Conservation (phyloP, 805 yeast genomes). For the Candida verbasci region DNA sequence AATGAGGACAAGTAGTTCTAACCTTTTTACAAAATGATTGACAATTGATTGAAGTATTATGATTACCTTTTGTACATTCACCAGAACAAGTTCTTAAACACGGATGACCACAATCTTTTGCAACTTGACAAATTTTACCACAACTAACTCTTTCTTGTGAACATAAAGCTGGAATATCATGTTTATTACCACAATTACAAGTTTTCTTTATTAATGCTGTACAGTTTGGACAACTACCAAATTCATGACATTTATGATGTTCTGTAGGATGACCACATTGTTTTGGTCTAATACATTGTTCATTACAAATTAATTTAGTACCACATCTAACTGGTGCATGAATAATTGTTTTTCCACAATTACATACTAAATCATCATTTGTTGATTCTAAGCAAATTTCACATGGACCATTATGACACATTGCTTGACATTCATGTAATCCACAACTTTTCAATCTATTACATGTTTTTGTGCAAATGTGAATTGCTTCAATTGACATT, state of each 20-base stretch:
- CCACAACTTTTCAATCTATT: constrained; percentile 58
- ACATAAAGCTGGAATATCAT: constrained; percentile 58
- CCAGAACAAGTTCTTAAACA: constrained; percentile 57
- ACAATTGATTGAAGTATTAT: constrained; percentile 50
- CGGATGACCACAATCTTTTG: constrained; percentile 38
- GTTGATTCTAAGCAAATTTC: constrained; percentile 76
- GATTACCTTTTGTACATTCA: constrained; percentile 54
- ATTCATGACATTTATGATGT: constrained; percentile 72
- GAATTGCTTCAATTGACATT: constrained; percentile 64
- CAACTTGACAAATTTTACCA: constrained; percentile 30
- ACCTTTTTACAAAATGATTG: constrained; percentile 51
- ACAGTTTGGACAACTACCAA: constrained; percentile 69
- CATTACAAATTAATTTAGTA: constrained; percentile 55
- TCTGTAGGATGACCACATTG: constrained; percentile 70
- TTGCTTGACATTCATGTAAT: constrained; percentile 58
- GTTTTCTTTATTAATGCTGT: constrained; percentile 50
- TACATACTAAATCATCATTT: constrained; percentile 73
- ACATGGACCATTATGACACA: constrained; percentile 80
- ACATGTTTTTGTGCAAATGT: constrained; percentile 68
- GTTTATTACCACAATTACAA: constrained; percentile 59
- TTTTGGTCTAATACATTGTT: constrained; percentile 56
- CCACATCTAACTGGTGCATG: constrained; percentile 88
- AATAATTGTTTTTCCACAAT: constrained; percentile 75
- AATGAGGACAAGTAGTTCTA: constrained; percentile 61
- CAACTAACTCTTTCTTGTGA: constrained; percentile 68